Evolutionary conservation across 2,329 filamentous ascomycete species (phyloP).

Genomic region (Colletotrichum gloeosporioides): DNA sequence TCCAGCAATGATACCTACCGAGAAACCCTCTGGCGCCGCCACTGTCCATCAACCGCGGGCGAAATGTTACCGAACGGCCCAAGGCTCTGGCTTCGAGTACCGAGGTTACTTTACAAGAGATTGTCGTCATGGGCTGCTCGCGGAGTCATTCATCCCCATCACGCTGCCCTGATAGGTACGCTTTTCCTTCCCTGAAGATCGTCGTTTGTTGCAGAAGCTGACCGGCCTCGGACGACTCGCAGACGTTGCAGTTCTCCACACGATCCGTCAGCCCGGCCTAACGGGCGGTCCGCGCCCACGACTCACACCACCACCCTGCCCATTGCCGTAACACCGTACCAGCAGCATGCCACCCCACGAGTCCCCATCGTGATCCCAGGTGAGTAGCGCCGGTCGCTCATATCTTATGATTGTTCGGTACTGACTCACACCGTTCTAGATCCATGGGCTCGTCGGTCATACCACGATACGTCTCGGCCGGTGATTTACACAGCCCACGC

Average conservation of each 20-base stretch:
- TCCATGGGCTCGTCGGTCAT: background rate
- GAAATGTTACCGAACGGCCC: background rate
- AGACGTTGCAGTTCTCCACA: background rate
- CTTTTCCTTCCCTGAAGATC: background rate
- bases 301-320: background rate
- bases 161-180: background rate
- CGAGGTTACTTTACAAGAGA: background rate
- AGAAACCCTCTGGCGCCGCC: background rate
- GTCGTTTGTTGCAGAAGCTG: background rate
- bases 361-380: background rate
- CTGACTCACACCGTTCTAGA: background rate
- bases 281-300: background rate
- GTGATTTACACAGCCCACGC: background rate
- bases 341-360: background rate
- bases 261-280: background rate
- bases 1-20: background rate
- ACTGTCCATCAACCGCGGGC: background rate
- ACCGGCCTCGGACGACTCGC: too few species aligned
- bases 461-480: background rate
- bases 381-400: background rate
- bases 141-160: background rate
- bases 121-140: background rate
- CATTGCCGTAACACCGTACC: background rate
- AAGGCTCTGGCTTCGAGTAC: background rate
- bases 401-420: background rate